These are phyloP conservation scores for Hypomontagnella monticulosa DNA, from an alignment of 495 filamentous ascomycete species.

Conservation along the genomic window DNA sequence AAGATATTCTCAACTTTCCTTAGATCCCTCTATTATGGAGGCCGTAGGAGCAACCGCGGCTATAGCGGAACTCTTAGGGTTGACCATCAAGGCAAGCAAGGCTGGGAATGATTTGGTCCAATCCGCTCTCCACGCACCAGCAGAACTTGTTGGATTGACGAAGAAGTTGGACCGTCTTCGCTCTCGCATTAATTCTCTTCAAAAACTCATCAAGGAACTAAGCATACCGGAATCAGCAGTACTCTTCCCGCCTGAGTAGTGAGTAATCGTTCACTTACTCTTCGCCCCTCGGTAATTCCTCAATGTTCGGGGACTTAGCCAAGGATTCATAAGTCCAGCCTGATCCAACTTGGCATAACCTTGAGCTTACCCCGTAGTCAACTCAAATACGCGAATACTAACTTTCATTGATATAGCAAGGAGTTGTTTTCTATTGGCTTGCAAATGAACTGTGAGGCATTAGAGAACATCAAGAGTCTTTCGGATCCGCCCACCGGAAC, in stretches of 20 bases:
- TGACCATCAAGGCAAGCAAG: constrained; percentile 1
- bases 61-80: not conserved
- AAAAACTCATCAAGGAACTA: not conserved
- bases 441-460: too few relatives aligned
- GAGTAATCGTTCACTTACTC: too few relatives aligned
- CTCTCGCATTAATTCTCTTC: not conserved
- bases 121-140: not conserved
- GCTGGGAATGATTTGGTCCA: not conserved
- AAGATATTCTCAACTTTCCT: too few relatives aligned
- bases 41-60: not conserved
- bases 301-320: too few relatives aligned
- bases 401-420: too few relatives aligned
- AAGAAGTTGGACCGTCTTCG: not conserved
- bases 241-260: not conserved
- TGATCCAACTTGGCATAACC: too few relatives aligned
- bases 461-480: not conserved
- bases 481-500: not conserved
- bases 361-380: too few relatives aligned
- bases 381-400: too few relatives aligned
- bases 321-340: too few relatives aligned
- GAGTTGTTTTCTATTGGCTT: too few relatives aligned
- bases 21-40: too few relatives aligned
- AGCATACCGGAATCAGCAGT: not conserved
- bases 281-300: too few relatives aligned
- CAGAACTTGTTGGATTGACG: not conserved